Conservation (phyloP, 2,329 filamentous ascomycete species). For the Pezicula carpinea region DNA sequence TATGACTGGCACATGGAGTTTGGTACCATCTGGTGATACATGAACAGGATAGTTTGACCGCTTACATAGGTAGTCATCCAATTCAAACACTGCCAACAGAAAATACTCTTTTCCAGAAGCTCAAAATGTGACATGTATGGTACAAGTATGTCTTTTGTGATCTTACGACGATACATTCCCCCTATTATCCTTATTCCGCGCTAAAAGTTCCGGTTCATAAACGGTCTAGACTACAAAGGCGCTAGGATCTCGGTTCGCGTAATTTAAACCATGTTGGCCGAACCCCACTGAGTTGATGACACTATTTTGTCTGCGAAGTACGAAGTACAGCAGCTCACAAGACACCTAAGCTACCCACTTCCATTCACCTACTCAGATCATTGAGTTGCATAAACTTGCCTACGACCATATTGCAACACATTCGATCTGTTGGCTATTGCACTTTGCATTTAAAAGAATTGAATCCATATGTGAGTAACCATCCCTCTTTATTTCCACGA, state of each 20-base stretch:
- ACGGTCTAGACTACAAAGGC: not conserved
- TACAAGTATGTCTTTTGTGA: not conserved
- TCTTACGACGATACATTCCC: no score
- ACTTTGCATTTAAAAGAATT: not conserved
- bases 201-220: no score
- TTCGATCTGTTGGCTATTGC: no score
- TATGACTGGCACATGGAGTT: not conserved
- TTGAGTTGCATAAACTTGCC: no score
- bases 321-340: no score
- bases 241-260: not conserved
- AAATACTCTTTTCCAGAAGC: not conserved
- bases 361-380: no score
- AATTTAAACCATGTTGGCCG: not conserved
- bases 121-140: not conserved
- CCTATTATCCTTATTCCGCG: no score
- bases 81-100: not conserved
- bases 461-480: not conserved
- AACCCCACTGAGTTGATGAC: constrained; percentile 1
- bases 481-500: not conserved
- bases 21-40: not conserved
- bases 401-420: no score
- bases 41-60: not conserved
- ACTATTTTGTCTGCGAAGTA: not conserved
- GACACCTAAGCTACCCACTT: not conserved
- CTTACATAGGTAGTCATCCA: not conserved